A percentile compares a stretch with the other conserved stretches of the same genome.
Conservation (phyloP, 1,284 basidiomycete species). For the Xanthoconium separans region DNA sequence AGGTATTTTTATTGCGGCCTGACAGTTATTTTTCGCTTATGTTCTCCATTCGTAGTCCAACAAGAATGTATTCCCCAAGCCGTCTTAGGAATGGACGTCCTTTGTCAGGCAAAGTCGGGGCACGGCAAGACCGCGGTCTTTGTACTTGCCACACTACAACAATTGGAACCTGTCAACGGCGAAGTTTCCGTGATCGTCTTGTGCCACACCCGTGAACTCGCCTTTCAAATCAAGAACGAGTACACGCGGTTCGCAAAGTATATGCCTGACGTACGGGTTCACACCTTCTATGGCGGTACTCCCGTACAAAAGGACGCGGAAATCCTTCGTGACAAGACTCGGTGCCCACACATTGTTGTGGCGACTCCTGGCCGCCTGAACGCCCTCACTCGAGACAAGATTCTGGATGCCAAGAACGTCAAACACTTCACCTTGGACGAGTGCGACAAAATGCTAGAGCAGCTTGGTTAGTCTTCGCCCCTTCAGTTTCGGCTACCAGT, state of each 20-base stretch:
- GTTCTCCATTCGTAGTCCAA: constrained; percentile 66
- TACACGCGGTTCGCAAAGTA: constrained; percentile 99
- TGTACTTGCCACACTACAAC: constrained; percentile 96
- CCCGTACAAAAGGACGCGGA: constrained; percentile 95
- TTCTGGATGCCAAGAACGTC: constrained; percentile 88
- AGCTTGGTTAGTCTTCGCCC: constrained; percentile 91
- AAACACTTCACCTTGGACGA: constrained; percentile 99
- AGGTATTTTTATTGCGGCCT: constrained; percentile 53
- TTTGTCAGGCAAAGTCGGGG: constrained; percentile 99
- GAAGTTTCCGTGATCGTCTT: constrained; percentile 97
- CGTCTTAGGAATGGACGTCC: constrained; percentile 98
- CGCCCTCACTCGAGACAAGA: constrained; percentile 90
- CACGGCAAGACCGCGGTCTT: constrained; percentile 99
- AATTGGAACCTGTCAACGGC: constrained; percentile 97
- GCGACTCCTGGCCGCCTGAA: constrained; percentile 97
- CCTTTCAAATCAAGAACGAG: constrained; percentile 99
- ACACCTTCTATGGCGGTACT: constrained; percentile 97
- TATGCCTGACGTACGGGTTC: constrained; percentile 98
- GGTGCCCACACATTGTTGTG: constrained; percentile 99
- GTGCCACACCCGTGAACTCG: constrained; percentile 98
- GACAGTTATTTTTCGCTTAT: not conserved
- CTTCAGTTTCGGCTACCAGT: constrained; percentile 58
- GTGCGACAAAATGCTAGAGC: constrained; percentile 99
- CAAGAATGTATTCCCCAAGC: constrained; percentile 99
- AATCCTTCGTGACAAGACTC: constrained; percentile 91